These are phyloP conservation scores for Saturnispora gosingensis DNA, from an alignment of 805 yeast species.

Conservation along the genomic window DNA sequence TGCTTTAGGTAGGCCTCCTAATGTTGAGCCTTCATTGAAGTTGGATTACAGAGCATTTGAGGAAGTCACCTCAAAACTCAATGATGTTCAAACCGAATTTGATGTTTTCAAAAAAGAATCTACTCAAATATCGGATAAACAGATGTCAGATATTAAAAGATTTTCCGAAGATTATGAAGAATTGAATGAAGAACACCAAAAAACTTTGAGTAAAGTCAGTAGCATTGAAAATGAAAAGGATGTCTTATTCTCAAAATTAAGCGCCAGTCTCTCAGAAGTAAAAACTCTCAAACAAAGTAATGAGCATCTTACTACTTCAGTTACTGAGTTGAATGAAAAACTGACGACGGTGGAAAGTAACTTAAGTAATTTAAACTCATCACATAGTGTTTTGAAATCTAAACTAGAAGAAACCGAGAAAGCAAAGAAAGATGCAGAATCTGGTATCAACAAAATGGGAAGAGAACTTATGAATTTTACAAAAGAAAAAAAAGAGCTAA, in stretches of 20 bases:
- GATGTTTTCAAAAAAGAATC: slow-evolving; percentile 16
- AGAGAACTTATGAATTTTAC: slow-evolving; percentile 65
- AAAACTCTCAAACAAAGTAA: slow-evolving; percentile 16
- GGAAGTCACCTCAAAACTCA: slow-evolving; percentile 32
- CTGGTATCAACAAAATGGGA: slow-evolving; percentile 85
- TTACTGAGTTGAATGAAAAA: slow-evolving; percentile 16
- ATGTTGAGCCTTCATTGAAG: slow-evolving; percentile 56
- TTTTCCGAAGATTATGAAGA: slow-evolving; percentile 25
- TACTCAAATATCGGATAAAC: slow-evolving; percentile 12
- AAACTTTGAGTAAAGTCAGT: slow-evolving; percentile 26
- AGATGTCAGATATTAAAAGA: slow-evolving; percentile 17
- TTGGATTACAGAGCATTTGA: slow-evolving; percentile 56
- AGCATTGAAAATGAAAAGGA: slow-evolving; percentile 24
- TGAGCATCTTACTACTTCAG: slow-evolving; percentile 28
- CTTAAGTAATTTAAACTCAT: slow-evolving; percentile 15
- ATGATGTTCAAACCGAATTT: slow-evolving; percentile 13
- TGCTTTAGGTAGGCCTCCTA: slow-evolving; percentile 68
- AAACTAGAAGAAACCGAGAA: slow-evolving; percentile 26
- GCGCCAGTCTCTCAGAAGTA: slow-evolving; percentile 22
- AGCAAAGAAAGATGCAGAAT: slow-evolving; percentile 49
- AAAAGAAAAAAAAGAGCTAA: slow-evolving; percentile 46
- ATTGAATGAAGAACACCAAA: slow-evolving; percentile 22
- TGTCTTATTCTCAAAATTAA: slow-evolving; percentile 16
- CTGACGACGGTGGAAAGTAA: slow-evolving; percentile 17
- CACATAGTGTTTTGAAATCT: slow-evolving; percentile 23